phyloP scores from a whole-genome alignment of 2,329 filamentous ascomycete genomes.

The Mollisiaceae sp. region DNA sequence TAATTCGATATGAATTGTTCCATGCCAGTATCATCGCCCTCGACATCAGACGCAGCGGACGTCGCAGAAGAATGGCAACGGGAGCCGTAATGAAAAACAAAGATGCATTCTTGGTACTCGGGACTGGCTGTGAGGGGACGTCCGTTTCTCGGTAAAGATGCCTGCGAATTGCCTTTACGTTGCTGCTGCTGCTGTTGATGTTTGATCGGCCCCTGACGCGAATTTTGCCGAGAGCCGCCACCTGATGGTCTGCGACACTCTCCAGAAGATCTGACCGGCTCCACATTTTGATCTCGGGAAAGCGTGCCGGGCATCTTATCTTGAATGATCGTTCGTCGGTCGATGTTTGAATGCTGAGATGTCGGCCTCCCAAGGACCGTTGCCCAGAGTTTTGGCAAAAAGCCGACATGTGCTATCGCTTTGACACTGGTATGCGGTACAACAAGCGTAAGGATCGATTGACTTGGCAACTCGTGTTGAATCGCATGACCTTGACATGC shows the following conservation, averaged over 20 bases:
- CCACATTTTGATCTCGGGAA: conserved; percentile 14
- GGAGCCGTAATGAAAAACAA: conserved; percentile 2
- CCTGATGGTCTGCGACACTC: conserved; percentile 4
- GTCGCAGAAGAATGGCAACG: not conserved
- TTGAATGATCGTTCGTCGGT: not conserved
- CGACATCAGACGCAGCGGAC: not conserved
- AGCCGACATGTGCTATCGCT: not conserved
- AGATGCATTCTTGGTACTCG: not conserved
- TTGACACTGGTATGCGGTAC: not conserved
- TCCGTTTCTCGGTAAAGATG: conserved; percentile 11
- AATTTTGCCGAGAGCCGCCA: conserved; percentile 20
- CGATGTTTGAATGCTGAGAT: not conserved
- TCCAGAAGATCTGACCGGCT: conserved; percentile 15
- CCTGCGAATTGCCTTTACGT: not conserved
- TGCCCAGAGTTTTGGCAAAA: not conserved
- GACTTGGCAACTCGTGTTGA: not conserved
- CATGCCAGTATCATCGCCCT: conserved; percentile 3
- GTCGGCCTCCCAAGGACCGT: not conserved
- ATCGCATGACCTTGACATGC: not conserved
- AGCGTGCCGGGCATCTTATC: not conserved
- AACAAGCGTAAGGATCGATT: not conserved
- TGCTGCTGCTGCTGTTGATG: conserved; percentile 15
- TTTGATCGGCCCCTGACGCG: conserved; percentile 21
- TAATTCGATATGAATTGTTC: conserved; percentile 1
- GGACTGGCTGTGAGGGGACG: conserved; percentile 5